Conservation (phyloP, 768 basidiomycete species). For the Pisolithus tinctorius region DNA sequence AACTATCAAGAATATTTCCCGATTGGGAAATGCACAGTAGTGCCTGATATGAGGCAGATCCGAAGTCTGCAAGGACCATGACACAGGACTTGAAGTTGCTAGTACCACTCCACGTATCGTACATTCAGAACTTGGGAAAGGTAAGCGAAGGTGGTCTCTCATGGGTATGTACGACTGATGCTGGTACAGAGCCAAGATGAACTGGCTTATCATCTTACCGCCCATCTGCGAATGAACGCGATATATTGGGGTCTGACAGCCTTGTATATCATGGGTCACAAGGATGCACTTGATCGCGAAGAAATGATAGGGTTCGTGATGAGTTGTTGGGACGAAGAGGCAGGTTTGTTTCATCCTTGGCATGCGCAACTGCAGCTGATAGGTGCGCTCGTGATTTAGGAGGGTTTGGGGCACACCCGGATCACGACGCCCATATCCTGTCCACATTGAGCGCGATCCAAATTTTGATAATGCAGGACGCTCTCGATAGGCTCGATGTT, state of each 20-base stretch:
- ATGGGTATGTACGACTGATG: neutral
- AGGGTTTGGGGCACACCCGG: constrained; percentile 87
- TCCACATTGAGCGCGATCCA: constrained; percentile 90
- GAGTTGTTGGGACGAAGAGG: constrained; percentile 92
- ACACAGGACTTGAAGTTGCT: constrained; percentile 24
- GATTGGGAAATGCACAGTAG: no score
- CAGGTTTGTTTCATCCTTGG: constrained; percentile 39
- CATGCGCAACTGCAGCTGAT: constrained; percentile 1
- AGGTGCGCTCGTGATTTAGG: constrained; percentile 39
- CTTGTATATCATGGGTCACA: constrained; percentile 68
- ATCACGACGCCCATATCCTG: constrained; percentile 86
- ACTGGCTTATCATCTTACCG: constrained; percentile 81
- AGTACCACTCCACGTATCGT: constrained; percentile 59
- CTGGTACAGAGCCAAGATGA: constrained; percentile 67
- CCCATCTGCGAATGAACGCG: constrained; percentile 92
- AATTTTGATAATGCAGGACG: constrained; percentile 80
- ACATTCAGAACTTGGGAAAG: constrained; percentile 70
- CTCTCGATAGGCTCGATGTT: constrained; percentile 63
- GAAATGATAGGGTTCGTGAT: constrained; percentile 87
- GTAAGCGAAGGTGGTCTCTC: constrained; percentile 27
- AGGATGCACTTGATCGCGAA: constrained; percentile 73
- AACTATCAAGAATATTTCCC: no score
- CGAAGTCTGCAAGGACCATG: neutral
- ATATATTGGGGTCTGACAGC: constrained; percentile 96
- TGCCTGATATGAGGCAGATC: no score